Evolutionary conservation across 2,329 filamentous ascomycete genomes (phyloP), one percentile per base, ranked within the genome.

Genomic region (Clarireedia paspali): DNA sequence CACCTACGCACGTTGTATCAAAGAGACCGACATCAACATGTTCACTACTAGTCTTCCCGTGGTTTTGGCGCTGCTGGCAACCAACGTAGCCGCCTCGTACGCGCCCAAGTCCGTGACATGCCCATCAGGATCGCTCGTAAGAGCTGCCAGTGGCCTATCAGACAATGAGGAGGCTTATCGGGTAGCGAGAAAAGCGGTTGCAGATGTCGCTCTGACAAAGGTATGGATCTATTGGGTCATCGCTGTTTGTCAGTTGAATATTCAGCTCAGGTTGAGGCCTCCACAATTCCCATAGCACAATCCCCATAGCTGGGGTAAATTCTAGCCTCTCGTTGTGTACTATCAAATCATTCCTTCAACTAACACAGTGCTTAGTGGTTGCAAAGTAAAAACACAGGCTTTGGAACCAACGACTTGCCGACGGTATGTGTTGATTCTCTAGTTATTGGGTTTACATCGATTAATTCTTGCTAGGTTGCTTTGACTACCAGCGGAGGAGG

Each of bases 111-210:
- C 62, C 5, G 67, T 63, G 26, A 52, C 63, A n/a, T 77, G 74
- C 57, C 73, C 74, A n/a, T 64, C 62, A 44, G 46, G 58, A 17
- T 58, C 67, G 30, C 66, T 76, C 6, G 67, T 75, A 14, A 67
- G 74, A 48, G 52, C 63, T 56, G 73, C 73, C 14, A 63, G 57
- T 17, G 68, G 68, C 15, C 57, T 77, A 17, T 71, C 66, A 12
- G 53, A 70, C 5, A 62, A 68, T 5, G 74, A 76, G 58, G 62
- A 69, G 14, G 58, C 57, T n/a, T 77, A 74, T 54, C 62, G 74
- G 56, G 60, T 67, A 4, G 61, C 66, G 5, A 70, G 74, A 34
- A 72, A 73, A 53, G 59, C 65, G 5, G 66, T 70, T 9, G 74
- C 74, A 4, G 70, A 73, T 62, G 60, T 57, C 14, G 66, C 66